Evolutionary conservation across 2,329 filamentous ascomycete genomes (phyloP), one percentile per base, ranked within the genome.

Genomic region (Septoria petroselini): DNA sequence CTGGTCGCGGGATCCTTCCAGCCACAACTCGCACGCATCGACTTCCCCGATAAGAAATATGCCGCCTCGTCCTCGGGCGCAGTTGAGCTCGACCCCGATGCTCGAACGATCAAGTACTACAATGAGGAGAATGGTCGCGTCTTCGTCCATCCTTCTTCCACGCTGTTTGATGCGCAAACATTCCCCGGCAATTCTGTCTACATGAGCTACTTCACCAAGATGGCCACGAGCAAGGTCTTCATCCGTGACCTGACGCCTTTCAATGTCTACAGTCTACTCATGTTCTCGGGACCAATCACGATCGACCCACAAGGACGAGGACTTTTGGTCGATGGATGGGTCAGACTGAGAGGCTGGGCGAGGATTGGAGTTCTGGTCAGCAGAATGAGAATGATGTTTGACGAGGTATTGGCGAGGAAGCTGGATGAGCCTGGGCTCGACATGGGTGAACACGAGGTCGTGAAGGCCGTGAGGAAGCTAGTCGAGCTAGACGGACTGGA

Each of bases 11-110:
- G 71, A 11, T 69, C 76, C 2, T 77, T 79, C 68, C 74, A 74
- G 33, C 93, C 93, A 0, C 91, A 97, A 70, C 83, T 96, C 57
- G 90, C 90, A 11, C 83, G 91, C 45, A 95, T 98, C 65, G 85
- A 90, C 58, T 88, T 96, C 60, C 93, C 93, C 0, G 89, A 95
- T 71, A 95, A 95, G 74, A 97, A 96, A 69, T 98, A 94, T 69
- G 87, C 88, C 9, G 83, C 84, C 29, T 89, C 88, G 2, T 81
- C 94, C 56, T 88, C 88, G 1, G 93, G 93, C 6, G 88, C 93
- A 0, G 88, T 97, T 1, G 91, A 93, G 67, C 77, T 96, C 5
- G 93, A 98, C 65, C 91, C 91, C 0, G 91, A 97, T 70, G 91
- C 91, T 3, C 80, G 84, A 45, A 88, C 86, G 2, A 96, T 98